phyloP scores from a whole-genome alignment of 768 basidiomycete genomes.

The Tulasnella sp. region DNA sequence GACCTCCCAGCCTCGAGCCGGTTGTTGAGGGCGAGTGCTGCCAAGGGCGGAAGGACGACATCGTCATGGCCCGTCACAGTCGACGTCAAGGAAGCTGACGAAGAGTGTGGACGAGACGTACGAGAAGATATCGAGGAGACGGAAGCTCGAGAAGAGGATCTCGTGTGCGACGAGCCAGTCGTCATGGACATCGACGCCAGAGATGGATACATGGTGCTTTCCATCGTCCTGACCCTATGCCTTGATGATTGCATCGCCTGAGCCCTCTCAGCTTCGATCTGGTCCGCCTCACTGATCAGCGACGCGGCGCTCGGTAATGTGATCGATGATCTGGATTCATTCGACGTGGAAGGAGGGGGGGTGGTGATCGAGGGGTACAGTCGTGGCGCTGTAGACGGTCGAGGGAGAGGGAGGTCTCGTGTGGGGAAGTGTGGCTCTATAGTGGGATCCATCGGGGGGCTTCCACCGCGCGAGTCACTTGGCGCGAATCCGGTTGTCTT shows the following conservation, averaged over 20 bases:
- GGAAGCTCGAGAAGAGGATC: background rate
- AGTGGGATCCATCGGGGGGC: background rate
- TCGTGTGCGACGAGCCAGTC: background rate
- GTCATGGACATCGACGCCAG: background rate
- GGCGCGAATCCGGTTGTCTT: background rate
- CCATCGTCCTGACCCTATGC: background rate
- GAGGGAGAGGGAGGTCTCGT: background rate
- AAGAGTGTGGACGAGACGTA: background rate
- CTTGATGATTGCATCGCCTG: background rate
- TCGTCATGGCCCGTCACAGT: background rate
- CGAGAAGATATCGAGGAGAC: background rate
- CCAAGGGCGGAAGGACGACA: slow-evolving; percentile 3
- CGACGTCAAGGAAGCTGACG: background rate
- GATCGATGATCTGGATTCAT: background rate
- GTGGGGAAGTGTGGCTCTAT: background rate
- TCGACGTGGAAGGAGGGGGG: background rate
- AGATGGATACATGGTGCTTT: background rate
- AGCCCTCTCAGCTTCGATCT: background rate
- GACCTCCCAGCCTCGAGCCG: background rate
- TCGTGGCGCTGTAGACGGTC: background rate
- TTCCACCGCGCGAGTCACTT: background rate
- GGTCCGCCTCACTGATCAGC: slow-evolving; percentile 11
- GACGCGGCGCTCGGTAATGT: slow-evolving; percentile 7
- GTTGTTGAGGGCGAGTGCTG: slow-evolving; percentile 1
- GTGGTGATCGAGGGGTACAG: background rate